A percentile compares a stretch with the other conserved stretches of the same genome.
These are phyloP conservation scores for Microthlaspi erraticum DNA, from an alignment of 345 rosid genomes.

Conservation along the genomic window DNA sequence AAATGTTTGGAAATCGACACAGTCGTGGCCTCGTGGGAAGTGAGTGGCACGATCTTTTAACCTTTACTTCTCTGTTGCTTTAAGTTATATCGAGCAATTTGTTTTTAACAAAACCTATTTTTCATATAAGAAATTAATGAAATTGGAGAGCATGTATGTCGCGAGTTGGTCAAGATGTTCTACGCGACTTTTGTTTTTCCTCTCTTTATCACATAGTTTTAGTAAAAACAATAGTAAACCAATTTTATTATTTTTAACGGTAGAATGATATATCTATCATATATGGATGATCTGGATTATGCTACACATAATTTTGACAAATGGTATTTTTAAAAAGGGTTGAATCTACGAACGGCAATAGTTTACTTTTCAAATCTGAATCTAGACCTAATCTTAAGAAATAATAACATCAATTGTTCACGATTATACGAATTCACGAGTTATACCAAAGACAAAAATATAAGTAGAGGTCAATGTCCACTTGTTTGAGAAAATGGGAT, in stretches of 20 bases:
- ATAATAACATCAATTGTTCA: not conserved
- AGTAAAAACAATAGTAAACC: not conserved
- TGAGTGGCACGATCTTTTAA: slow-evolving; percentile 34
- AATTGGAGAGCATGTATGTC: not conserved
- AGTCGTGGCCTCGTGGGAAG: slow-evolving; percentile 26
- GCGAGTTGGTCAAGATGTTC: not conserved
- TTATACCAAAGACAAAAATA: not conserved
- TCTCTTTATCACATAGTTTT: not conserved
- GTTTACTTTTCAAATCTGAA: not conserved
- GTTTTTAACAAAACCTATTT: not conserved
- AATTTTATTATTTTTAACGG: not conserved
- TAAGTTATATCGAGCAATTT: not conserved
- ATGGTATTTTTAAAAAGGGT: not conserved
- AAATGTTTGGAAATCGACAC: not conserved
- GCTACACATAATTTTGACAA: slow-evolving; percentile 1
- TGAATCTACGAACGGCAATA: not conserved
- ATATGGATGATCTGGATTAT: slow-evolving; percentile 8
- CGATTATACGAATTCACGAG: not conserved
- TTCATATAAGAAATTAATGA: not conserved
- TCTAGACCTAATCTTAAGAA: not conserved
- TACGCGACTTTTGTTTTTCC: not conserved
- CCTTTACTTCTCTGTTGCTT: slow-evolving; percentile 20
- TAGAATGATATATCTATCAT: not conserved
- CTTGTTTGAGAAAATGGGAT: slow-evolving; percentile 19
- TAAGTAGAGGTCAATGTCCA: slow-evolving; percentile 17